Evolutionary conservation across 2,329 filamentous ascomycete species (phyloP).

Genomic region (Claviceps sp.): DNA sequence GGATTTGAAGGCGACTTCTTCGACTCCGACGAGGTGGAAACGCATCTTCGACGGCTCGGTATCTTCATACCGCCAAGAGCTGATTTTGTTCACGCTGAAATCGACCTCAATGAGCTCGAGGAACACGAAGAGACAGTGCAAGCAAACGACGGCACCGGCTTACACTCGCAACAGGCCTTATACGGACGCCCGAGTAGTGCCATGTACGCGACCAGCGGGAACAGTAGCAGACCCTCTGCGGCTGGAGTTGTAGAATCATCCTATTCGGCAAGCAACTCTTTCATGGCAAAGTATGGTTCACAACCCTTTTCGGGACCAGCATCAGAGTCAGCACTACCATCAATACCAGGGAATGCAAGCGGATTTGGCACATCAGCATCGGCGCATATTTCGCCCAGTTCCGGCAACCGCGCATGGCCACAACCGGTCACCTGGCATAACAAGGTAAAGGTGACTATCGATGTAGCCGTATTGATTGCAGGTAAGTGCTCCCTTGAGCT

Average conservation of each 20-base stretch:
- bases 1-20: slow-evolving; percentile 65
- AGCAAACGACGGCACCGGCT: neutral
- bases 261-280: neutral
- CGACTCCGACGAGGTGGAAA: slow-evolving; percentile 63
- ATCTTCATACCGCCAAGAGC: slow-evolving; percentile 47
- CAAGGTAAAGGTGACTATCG: slow-evolving; percentile 21
- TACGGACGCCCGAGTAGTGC: neutral
- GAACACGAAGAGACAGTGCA: neutral
- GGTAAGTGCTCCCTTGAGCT: slow-evolving; percentile 13
- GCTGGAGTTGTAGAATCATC: neutral
- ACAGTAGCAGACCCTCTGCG: slow-evolving; percentile 2
- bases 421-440: slow-evolving; percentile 10
- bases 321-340: neutral
- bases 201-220: slow-evolving; percentile 3
- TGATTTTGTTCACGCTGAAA: slow-evolving; percentile 46
- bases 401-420: slow-evolving; percentile 5
- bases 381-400: neutral
- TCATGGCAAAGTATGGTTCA: neutral
- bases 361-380: neutral
- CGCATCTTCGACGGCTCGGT: slow-evolving; percentile 52
- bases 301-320: neutral
- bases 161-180: neutral
- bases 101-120: slow-evolving; percentile 31
- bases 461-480: slow-evolving; percentile 20
- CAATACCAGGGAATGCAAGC: neutral